Base-by-base conservation (phyloP, 495 filamentous ascomycete genomes). In the Aspergillus conjunctus region DNA sequence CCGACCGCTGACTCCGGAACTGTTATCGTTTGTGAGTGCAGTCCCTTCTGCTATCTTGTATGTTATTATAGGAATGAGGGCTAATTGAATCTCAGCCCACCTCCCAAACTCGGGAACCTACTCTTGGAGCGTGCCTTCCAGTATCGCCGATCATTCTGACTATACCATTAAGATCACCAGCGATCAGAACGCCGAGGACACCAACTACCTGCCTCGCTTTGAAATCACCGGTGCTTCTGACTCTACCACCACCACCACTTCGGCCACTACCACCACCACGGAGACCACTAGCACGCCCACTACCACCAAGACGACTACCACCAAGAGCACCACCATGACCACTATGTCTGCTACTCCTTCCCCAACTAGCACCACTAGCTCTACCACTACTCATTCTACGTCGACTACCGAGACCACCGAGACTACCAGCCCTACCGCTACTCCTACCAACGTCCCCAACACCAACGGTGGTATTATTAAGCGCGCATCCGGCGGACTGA, bases 191-290 rank as follows among this genome's bases (percentile, higher is more conserved):
- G 31, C 71, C 4, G 56, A 57, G 53, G 57, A 78, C 46, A 70
- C 71, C 69, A 88, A 89, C 75, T 89, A 84, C 74, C 80, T 83
- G 18, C 81, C 83, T 7, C 77, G 74, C 33, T 88, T 89, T 72
- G 66, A 71, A 26, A 77, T 89, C 31, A 67, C 79, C 21, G 85
- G 82, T 30, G 70, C 73, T 30, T 79, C 77, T 51, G 79, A 15
- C 39, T 62, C 34, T n/a, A 48, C 57, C 14, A 50, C 58, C 17
- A 60, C 65, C 11, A 60, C 71, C n/a, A 61, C 14, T 74, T 92
- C 26, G 43, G 9, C 43, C 8, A 48, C 44, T 78, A 83, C 63
- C 79, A 92, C 61, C 90, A 52, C 66, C 58, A 83, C 14, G 63
- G 39, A 58, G 54, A 86, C 41, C 79, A 68, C 81, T 6, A 76